These are phyloP conservation scores for Pseudopyricularia javanii DNA, from an alignment of 2,329 filamentous ascomycete species.

Conservation along the genomic window DNA sequence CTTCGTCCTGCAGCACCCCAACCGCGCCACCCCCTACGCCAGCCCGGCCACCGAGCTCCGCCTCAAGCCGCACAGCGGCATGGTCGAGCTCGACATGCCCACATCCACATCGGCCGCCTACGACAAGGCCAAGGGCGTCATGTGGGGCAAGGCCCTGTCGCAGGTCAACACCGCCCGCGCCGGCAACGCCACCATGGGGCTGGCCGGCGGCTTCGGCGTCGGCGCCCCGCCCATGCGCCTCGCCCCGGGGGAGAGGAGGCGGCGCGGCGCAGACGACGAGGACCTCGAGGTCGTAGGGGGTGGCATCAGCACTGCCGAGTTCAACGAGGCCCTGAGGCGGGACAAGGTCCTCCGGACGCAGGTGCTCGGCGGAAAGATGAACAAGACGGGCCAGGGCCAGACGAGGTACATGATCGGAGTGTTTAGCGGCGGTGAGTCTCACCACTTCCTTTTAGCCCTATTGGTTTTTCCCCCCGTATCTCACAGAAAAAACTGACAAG, in stretches of 20 bases:
- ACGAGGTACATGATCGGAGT: slow-evolving; percentile 85
- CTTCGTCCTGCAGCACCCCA: slow-evolving; percentile 82
- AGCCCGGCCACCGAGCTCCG: slow-evolving; percentile 50
- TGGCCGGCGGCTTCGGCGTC: slow-evolving; percentile 62
- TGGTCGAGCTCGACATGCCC: slow-evolving; percentile 87
- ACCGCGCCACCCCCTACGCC: slow-evolving; percentile 50
- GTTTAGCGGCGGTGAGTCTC: slow-evolving; percentile 63
- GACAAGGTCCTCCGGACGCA: slow-evolving; percentile 67
- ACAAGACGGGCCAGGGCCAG: slow-evolving; percentile 51
- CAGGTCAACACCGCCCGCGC: slow-evolving; percentile 45
- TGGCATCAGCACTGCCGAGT: slow-evolving; percentile 41
- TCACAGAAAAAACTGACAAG: not conserved
- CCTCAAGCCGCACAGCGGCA: slow-evolving; percentile 68
- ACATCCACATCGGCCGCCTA: slow-evolving; percentile 63
- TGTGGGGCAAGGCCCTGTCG: slow-evolving; percentile 69
- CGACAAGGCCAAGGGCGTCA: slow-evolving; percentile 69
- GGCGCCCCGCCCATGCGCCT: slow-evolving; percentile 27
- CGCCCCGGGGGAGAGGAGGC: slow-evolving; percentile 2
- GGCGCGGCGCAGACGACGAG: not conserved
- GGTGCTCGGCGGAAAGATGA: slow-evolving; percentile 65
- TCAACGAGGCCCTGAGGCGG: slow-evolving; percentile 54
- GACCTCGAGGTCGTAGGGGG: slow-evolving; percentile 18
- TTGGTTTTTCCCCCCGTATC: not conserved
- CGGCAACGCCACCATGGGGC: slow-evolving; percentile 49
- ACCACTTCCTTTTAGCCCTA: not conserved